phyloP scores from a whole-genome alignment of 345 rosid genomes.

The Citrus hindsii region DNA sequence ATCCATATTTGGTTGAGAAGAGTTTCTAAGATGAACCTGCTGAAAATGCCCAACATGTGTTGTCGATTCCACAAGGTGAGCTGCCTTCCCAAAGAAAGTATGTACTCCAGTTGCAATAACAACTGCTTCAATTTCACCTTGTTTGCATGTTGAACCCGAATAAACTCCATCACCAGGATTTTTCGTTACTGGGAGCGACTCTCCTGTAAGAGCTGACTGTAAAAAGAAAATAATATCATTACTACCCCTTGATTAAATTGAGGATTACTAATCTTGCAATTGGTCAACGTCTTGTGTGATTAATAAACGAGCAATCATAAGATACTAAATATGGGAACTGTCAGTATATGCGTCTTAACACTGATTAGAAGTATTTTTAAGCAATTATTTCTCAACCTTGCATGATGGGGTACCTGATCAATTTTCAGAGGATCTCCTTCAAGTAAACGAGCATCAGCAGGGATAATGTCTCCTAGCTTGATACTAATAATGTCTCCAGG shows the following conservation, averaged over 20 bases:
- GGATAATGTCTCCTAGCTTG: conserved; percentile 56
- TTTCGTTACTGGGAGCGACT: conserved; percentile 82
- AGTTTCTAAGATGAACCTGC: conserved; percentile 40
- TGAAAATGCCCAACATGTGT: conserved; percentile 89
- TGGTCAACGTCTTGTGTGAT: not conserved
- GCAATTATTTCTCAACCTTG: not conserved
- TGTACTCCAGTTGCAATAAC: conserved; percentile 89
- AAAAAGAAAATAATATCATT: conserved; percentile 7
- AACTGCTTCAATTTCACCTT: conserved; percentile 92
- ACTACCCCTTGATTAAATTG: not conserved
- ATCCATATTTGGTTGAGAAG: not conserved
- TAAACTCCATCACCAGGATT: conserved; percentile 70
- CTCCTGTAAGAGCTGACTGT: conserved; percentile 92
- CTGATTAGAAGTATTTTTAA: not conserved
- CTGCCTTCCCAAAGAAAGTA: conserved; percentile 93
- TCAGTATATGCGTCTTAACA: not conserved
- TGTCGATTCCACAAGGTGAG: conserved; percentile 90
- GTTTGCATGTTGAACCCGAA: conserved; percentile 91
- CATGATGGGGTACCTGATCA: conserved; percentile 37
- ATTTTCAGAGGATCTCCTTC: conserved; percentile 67
- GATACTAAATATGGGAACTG: no score
- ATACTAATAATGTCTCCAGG: conserved; percentile 58
- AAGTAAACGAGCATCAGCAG: conserved; percentile 60
- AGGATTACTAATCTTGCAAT: not conserved
- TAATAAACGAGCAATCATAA: not conserved